Evolutionary conservation across 2,329 filamentous ascomycete genomes (phyloP), one percentile per base, ranked within the genome.

Genomic region (Ophiostoma himal-ulmi): DNA sequence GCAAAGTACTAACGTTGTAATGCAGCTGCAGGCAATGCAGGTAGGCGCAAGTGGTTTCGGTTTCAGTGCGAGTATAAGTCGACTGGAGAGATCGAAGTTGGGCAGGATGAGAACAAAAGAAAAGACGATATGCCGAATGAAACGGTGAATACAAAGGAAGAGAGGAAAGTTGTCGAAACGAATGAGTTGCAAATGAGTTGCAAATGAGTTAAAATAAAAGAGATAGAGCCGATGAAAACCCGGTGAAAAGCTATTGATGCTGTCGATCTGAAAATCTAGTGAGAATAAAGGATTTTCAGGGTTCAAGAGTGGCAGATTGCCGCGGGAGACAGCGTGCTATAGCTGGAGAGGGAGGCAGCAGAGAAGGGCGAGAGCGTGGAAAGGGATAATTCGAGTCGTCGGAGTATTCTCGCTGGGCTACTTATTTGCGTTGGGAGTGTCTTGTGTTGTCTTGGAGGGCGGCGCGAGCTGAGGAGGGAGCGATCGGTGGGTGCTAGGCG

Each of bases 1-100:
- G 71, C 67, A 70, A 68, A 67, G 52, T 10, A 67, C 65, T 44
- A 26, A 67, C 57, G 44, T 65, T 37, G 66, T 68, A 67, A 68
- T 66, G 68, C 68, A 69, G 67, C 44, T 52, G 52, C 52, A 60
- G 26, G 54, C 3, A 60, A 60, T 60, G 65, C 65, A 67, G 39
- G 65, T 48, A 44, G 22, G 44, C 66, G 48, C 48, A 22, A 44
- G 66, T 48, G 62, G 57, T 34, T 68, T 57, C 69, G 44, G 68
- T 71, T 68, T 71, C 68, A 68, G 66, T 48, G 26, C 62, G 20
- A 34, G 57, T 62, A 57, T 22, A 26, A 57, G 52, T 57, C 52
- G 52, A 17, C 39, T 44, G 11, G 48, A 48, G 39, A 44, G 44
- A 48, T 13, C 20, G 52, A 57, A 8, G 52, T 26, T 57, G 57